These are phyloP conservation scores for Neonectria punicea DNA, from an alignment of 2,329 filamentous ascomycete species.

Conservation along the genomic window DNA sequence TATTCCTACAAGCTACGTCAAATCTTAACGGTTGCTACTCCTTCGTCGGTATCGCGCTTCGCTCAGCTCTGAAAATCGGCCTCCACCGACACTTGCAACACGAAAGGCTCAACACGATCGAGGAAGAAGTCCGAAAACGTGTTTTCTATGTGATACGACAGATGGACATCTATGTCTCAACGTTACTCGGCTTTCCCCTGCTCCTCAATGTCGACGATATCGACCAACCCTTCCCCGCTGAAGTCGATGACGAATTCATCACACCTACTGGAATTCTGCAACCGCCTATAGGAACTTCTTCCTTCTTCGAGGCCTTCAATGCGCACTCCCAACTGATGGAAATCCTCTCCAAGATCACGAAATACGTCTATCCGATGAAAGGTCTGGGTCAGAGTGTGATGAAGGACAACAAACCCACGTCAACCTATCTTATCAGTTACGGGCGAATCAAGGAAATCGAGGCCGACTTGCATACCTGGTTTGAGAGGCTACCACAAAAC, in stretches of 20 bases:
- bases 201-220: constrained; percentile 72
- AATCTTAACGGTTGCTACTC: constrained; percentile 84
- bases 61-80: constrained; percentile 80
- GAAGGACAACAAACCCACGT: constrained; percentile 55
- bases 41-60: constrained; percentile 80
- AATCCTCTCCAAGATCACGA: constrained; percentile 72
- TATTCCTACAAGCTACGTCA: constrained; percentile 83
- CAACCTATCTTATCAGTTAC: constrained; percentile 72
- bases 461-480: constrained; percentile 70
- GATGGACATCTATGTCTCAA: constrained; percentile 77
- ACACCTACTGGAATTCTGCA: constrained; percentile 66
- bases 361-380: constrained; percentile 73
- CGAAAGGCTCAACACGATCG: constrained; percentile 69
- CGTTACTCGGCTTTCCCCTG: constrained; percentile 73
- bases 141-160: constrained; percentile 76
- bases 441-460: constrained; percentile 73
- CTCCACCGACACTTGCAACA: constrained; percentile 78
- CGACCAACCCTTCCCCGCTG: constrained; percentile 72
- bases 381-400: constrained; percentile 59
- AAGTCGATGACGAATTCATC: constrained; percentile 75
- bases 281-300: constrained; percentile 66
- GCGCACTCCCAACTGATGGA: constrained; percentile 72
- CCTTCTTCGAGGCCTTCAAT: constrained; percentile 73
- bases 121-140: constrained; percentile 70
- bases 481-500: constrained; percentile 74